Percentiles rank a stretch among this genome's conserved stretches.
phyloP scores from a whole-genome alignment of 441 rosid species.

The Geranium incanum region DNA sequence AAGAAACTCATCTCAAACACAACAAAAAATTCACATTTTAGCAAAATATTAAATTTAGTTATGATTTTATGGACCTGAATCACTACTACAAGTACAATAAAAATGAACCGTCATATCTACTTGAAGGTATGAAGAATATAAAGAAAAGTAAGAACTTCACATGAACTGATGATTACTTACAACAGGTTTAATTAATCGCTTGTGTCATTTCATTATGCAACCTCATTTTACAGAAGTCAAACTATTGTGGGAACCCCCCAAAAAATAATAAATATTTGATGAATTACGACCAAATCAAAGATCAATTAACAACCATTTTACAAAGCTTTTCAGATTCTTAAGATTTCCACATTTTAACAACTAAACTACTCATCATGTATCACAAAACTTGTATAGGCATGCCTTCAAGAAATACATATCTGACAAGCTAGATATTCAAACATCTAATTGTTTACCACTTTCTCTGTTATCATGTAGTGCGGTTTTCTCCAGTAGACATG shows the following conservation, averaged over 20 bases:
- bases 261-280: too few species aligned
- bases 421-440: neutral
- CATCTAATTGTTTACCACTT: conserved; percentile 42
- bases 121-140: too few species aligned
- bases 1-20: neutral
- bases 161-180: too few species aligned
- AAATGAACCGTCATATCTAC: too few species aligned
- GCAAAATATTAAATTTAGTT: too few species aligned
- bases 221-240: too few species aligned
- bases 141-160: too few species aligned
- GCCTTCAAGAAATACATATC: neutral
- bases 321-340: conserved; percentile 1
- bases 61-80: too few species aligned
- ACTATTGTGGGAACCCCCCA: too few species aligned
- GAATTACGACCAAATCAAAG: neutral
- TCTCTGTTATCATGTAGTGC: conserved; percentile 59
- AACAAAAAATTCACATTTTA: neutral
- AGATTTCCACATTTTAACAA: neutral
- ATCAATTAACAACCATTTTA: neutral
- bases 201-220: too few species aligned
- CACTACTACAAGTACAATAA: too few species aligned
- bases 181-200: too few species aligned
- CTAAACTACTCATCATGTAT: neutral
- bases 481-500: conserved; percentile 68
- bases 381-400: neutral